Evolutionary conservation across 148 eudicot species (phyloP), one percentile per base, ranked within the genome.

Genomic region (Pouteria glomerata): DNA sequence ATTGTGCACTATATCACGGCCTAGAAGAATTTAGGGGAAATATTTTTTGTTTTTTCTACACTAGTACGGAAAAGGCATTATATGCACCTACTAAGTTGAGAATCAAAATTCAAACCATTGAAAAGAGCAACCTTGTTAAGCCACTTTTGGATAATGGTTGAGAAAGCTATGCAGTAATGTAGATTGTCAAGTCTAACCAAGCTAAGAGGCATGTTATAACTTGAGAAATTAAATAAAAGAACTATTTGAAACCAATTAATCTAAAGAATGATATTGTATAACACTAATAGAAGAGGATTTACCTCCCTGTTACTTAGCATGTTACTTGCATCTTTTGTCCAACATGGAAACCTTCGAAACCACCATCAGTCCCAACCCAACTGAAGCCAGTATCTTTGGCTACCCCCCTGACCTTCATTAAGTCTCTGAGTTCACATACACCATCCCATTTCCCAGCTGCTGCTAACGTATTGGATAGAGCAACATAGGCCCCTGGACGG

Each of bases 361-460:
- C 78, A 57, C 71, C 76, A 78, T 87, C 87, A n/a, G 69, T 76
- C 72, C 90, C 86, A 48, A 84, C 80, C 97, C 97, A 89, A 81
- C 96, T 89, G 59, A 83, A 85, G 39, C 97, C 97, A 5, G 90
- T 88, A 62, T 85, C 83, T 81, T 95, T 91, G 1, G 82, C 72
- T 64, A 95, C 27, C 26, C 88, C 84, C 71, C 91, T 91, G 47
- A n/a, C 70, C 84, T 88, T 95, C 98, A 95, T 95, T 68, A 79
- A 55, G 42, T 86, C 90, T 84, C 98, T 84, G 39, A 95, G 81
- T 70, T 85, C 82, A 80, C 83, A 77, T 11, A 89, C 98, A 67
- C 70, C 63, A n/a, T 87, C 90, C 98, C 97, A 95, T 73, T 75
- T 84, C 72, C 91, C 98, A 48, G 87, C 91, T 73, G 85, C 96